Base-by-base conservation (phyloP, 2,329 filamentous ascomycete species). In the Colletotrichum acutatum region DNA sequence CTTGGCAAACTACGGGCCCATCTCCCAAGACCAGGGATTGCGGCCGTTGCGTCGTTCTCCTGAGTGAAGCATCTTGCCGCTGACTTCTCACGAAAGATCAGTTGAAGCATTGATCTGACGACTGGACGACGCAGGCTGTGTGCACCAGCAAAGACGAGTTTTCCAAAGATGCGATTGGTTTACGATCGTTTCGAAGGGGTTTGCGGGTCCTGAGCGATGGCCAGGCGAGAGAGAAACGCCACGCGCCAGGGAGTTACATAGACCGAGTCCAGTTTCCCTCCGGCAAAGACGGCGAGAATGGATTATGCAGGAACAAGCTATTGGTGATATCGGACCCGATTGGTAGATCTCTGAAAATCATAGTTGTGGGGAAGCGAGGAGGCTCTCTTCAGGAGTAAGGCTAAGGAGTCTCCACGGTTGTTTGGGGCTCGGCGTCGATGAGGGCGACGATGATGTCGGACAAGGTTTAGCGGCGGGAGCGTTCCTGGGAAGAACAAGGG, bases 81-180 rank as follows among this genome's bases (percentile, higher is more conserved):
- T 59, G 54, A 22, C 42, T 64, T 54, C 71, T 61, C 56, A 57
- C 56, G 14, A 73, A 71, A 73, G 66, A 73, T 71, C 71, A 71
- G 66, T 73, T 26, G 71, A 73, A 68, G 71, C 71, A 71, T 49
- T 65, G 60, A 73, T 73, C 71, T 71, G 71, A 73, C 66, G 61
- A 34, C 56, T 66, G 56, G 32, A 58, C 46, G 67, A 61, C 46
- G 26, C 56, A 42, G 37, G 61, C 49, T 57, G 66, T 61, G 46
- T 56, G 63, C 49, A 16, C 46, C 26, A 56, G 56, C 56, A 30
- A 30, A 56, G 49, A 57, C 60, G 46, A 61, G 24, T 3, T 22
- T 71, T 58, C 30, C 11, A 42, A 71, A 66, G 71, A 73, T 73
- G 66, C 71, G 71, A 73, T 73, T 73, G 71, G 71, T 37, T 65